Conservation (phyloP, 768 basidiomycete genomes). For the Rhizopogon rudus region DNA sequence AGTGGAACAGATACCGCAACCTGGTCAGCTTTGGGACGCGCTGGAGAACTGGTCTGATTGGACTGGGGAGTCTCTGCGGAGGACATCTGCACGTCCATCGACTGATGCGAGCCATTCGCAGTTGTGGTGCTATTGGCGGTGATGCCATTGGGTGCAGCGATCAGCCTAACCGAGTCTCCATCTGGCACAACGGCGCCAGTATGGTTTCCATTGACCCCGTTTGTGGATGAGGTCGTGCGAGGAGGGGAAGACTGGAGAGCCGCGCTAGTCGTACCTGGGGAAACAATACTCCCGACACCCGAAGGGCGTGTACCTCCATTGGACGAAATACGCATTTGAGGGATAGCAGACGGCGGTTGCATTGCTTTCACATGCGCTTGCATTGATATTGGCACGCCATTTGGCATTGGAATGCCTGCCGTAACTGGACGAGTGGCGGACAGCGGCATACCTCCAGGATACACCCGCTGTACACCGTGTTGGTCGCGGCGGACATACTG, state of each 20-base stretch:
- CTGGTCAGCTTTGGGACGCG: slow-evolving; percentile 46
- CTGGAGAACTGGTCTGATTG: slow-evolving; percentile 29
- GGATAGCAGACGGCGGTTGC: slow-evolving; percentile 43
- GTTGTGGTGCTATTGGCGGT: slow-evolving; percentile 25
- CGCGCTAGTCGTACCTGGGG: slow-evolving; percentile 18
- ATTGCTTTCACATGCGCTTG: slow-evolving; percentile 59
- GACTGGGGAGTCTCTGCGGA: slow-evolving; percentile 17
- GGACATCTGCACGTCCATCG: slow-evolving; percentile 9
- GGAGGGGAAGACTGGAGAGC: slow-evolving; percentile 30
- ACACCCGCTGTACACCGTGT: slow-evolving; percentile 14
- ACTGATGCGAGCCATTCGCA: slow-evolving; percentile 20
- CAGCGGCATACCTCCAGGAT: slow-evolving; percentile 22
- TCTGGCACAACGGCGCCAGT: slow-evolving; percentile 34
- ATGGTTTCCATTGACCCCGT: slow-evolving; percentile 34
- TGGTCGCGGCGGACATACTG: slow-evolving; percentile 24
- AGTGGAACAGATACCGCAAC: slow-evolving; percentile 31
- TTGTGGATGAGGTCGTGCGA: slow-evolving; percentile 22
- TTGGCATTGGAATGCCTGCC: slow-evolving; percentile 22
- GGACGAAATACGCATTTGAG: slow-evolving; percentile 60
- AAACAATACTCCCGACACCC: slow-evolving; percentile 27
- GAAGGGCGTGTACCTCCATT: slow-evolving; percentile 53
- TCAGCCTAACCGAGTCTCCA: slow-evolving; percentile 28
- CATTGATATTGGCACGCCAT: slow-evolving; percentile 54
- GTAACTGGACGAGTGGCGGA: slow-evolving; percentile 16
- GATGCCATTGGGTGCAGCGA: slow-evolving; percentile 13